Base-by-base conservation (phyloP, 1,284 basidiomycete genomes). In the Austropuccinia psidii region DNA sequence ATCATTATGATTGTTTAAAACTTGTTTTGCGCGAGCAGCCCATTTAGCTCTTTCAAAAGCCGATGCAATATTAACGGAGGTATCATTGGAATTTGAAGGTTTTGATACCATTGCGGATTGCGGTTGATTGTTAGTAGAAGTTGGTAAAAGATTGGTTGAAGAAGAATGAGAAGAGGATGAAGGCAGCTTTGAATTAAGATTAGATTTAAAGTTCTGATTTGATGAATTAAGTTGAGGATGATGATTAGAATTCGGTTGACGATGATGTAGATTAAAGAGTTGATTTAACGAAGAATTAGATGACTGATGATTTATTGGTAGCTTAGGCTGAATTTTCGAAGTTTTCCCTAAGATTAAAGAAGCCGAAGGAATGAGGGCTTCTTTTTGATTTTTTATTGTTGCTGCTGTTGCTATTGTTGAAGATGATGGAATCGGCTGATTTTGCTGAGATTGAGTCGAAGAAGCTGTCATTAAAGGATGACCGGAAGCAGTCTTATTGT, bases 11-110 rank as follows among this genome's bases (percentile, higher is more conserved):
- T 27, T 17, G 1, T 21, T n/a, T 19, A 4, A 13, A 37, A 47
- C 13, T 33, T 70, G 27, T 33, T 58, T 58, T 47, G 47, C 37
- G 35, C 69, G 57, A 11, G 69, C 47, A 11, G 47, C 49, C 35
- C 45, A 21, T 15, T 50, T 33, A 43, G 69, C 69, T 21, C 69
- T 41, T 64, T 73, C 69, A 37, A 73, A 73, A 7, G 69, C 69
- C 17, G 69, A 73, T 8, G 60, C 47, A 39, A 73, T 55, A 31
- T 61, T 73, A 49, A 64, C 45, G 35, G 69, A 73, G 24, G 69
- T 50, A 64, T 57, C 57, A 21, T 70, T 73, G 27, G 64, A 35
- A 49, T 37, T 43, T 24, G 29, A n/a, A 33, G 62, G 52, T 45
- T 9, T 15, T 11, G 49, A 39, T 31, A 37, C 35, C n/a, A 49